Base-by-base conservation (phyloP, 768 basidiomycete genomes). In the Phanerochaete sordida region DNA sequence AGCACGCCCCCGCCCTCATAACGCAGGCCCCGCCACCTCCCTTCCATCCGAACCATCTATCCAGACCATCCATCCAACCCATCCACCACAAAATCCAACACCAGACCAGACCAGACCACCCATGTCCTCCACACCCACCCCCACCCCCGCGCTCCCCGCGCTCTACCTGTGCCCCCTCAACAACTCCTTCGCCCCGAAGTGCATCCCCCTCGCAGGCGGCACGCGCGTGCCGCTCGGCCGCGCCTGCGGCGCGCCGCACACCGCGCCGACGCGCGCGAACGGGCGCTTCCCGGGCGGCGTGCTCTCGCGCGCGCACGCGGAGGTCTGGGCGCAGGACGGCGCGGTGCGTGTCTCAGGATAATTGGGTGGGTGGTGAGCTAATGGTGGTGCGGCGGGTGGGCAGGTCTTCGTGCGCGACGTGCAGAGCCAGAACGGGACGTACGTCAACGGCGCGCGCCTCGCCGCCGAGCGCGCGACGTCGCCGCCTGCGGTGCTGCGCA, bases 371-470 rank as follows among this genome's bases (percentile, higher is more conserved):
- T 43, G 11, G 39, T 4, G 39, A 43, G 19, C 11, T 9, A 16
- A 9, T 11, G 11, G 8, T 19, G 4, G 11, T 11, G 19, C 8
- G 39, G 19, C 19, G 4, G 8, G 4, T 4, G 11, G 4, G 2
- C 58, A 98, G 94, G 95, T 98, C 74, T 96, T 77, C 79, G 98
- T 98, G 80, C 95, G 93, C 75, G 96, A 98, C 73, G 93, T 97
- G 70, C 95, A 96, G 78, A 93, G 91, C 64, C 95, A 92, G 0
- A 99, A 99, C 65, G 96, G 96, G 1, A 99, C 96, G 6, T 99
- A 98, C 72, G 94, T 99, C 72, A 98, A 99, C 66, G 88, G 93
- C 58, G 93, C 98, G 64, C 83, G 96, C 35, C 85, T 98, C 52
- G 92, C 90, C 63, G 81, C 82, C 2, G 96, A 98, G 71, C 88